Evolutionary conservation across 441 rosid species (phyloP).

Genomic region (Mallotus repandus): DNA sequence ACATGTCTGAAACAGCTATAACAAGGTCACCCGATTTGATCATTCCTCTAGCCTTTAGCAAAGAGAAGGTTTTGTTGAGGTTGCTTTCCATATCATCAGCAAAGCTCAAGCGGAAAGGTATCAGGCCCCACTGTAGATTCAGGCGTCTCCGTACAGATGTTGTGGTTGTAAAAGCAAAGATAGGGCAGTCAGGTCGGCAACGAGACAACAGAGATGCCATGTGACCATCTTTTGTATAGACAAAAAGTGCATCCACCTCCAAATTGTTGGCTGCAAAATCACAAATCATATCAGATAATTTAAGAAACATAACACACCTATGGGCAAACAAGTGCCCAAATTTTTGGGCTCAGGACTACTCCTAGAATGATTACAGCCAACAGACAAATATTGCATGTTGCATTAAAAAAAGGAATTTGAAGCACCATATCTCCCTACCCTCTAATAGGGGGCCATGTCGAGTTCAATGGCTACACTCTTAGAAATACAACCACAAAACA

Average conservation of each 20-base stretch:
- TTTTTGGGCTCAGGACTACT: background rate
- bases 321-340: background rate
- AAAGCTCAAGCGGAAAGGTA: slow-evolving; percentile 92
- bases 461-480: background rate
- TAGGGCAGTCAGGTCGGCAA: slow-evolving; percentile 96
- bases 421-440: background rate
- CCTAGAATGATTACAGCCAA: background rate
- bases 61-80: slow-evolving; percentile 84
- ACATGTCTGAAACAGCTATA: slow-evolving; percentile 89
- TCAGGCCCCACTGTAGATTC: slow-evolving; percentile 96
- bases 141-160: slow-evolving; percentile 79
- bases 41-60: slow-evolving; percentile 96
- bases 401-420: background rate
- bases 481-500: background rate
- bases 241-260: slow-evolving; percentile 88
- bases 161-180: slow-evolving; percentile 83
- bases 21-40: slow-evolving; percentile 96
- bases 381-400: too few species aligned
- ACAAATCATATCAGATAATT: slow-evolving; percentile 2
- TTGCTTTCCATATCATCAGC: slow-evolving; percentile 92
- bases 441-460: too few species aligned
- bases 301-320: background rate
- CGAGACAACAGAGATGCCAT: slow-evolving; percentile 94
- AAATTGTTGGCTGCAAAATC: slow-evolving; percentile 80
- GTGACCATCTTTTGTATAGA: slow-evolving; percentile 86